These are phyloP conservation scores for Claviceps sp. DNA, from an alignment of 2,329 filamentous ascomycete species.

Conservation along the genomic window DNA sequence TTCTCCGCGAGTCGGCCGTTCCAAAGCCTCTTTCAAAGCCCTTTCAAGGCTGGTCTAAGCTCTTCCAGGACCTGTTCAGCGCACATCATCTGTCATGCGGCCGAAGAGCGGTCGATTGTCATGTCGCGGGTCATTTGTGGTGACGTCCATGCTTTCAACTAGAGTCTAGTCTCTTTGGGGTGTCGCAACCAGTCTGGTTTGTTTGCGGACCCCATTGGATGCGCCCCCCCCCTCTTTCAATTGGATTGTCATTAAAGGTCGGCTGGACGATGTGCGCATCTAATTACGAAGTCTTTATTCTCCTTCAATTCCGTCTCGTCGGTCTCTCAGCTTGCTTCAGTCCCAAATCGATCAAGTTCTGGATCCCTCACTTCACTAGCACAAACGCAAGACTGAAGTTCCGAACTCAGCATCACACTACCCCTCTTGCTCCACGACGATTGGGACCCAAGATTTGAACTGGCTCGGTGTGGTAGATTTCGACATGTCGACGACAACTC, in stretches of 20 bases:
- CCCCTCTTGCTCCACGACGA: neutral
- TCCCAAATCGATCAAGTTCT: neutral
- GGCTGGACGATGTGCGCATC: neutral
- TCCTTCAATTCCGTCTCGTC: neutral
- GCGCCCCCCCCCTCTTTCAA: neutral
- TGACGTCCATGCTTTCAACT: neutral
- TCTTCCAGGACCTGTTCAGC: neutral
- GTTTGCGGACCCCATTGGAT: slow-evolving; percentile 1
- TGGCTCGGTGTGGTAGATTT: neutral
- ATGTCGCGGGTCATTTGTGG: neutral
- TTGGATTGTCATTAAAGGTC: neutral
- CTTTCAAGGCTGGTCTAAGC: no score
- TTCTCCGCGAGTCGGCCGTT: neutral
- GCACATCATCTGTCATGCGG: neutral
- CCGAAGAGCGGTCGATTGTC: neutral
- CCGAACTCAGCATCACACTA: neutral
- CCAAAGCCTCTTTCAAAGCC: no score
- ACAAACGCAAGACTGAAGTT: no score
- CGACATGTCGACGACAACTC: slow-evolving; percentile 16
- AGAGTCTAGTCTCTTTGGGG: neutral
- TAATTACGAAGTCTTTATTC: neutral
- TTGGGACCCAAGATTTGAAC: neutral
- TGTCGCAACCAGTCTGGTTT: neutral
- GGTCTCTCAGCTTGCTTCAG: neutral
- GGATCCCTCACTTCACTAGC: neutral